Evolutionary conservation across 805 yeast species (phyloP).

Genomic region (Metschnikowia koreensis): DNA sequence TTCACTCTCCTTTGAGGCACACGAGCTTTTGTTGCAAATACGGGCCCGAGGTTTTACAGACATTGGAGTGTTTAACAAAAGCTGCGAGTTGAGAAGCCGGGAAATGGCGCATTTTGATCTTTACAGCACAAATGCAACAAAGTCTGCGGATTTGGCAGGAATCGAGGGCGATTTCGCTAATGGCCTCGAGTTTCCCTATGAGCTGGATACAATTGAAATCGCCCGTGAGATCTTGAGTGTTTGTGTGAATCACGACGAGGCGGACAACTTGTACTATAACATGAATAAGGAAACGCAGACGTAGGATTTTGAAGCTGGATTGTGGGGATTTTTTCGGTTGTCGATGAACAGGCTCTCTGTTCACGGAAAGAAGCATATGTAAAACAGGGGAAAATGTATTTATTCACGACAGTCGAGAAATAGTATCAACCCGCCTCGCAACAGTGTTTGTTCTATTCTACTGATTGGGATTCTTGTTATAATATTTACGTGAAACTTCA

Average conservation of each 20-base stretch:
- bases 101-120: slow-evolving; percentile 32
- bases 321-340: no score
- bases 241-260: slow-evolving; percentile 72
- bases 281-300: slow-evolving; percentile 46
- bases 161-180: slow-evolving; percentile 47
- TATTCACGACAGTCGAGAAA: no score
- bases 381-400: neutral
- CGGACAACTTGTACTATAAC: slow-evolving; percentile 67
- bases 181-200: slow-evolving; percentile 63
- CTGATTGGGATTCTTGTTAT: no score
- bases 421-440: no score
- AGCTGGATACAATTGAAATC: slow-evolving; percentile 60
- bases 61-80: slow-evolving; percentile 41
- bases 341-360: neutral
- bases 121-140: slow-evolving; percentile 7
- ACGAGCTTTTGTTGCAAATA: slow-evolving; percentile 32
- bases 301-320: neutral
- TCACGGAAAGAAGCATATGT: neutral
- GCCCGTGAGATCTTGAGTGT: slow-evolving; percentile 69
- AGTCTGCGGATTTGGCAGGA: slow-evolving; percentile 25
- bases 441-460: no score
- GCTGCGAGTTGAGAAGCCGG: slow-evolving; percentile 43
- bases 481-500: no score
- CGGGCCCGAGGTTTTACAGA: slow-evolving; percentile 29
- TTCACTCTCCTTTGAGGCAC: slow-evolving; percentile 38